Evolutionary conservation across 1,284 basidiomycete genomes (phyloP).

Genomic region (Boletus sp.): DNA sequence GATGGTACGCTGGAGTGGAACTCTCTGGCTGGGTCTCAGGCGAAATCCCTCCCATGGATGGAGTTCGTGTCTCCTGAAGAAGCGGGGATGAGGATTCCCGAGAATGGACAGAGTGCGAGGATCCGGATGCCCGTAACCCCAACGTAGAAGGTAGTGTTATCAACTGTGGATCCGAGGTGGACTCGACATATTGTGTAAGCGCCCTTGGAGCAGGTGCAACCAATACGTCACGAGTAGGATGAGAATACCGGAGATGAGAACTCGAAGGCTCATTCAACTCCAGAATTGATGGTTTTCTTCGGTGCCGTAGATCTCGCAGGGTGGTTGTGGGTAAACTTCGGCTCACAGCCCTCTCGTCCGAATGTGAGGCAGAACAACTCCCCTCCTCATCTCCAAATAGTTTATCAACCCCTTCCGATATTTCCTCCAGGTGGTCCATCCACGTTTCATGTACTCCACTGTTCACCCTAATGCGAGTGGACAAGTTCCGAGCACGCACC

Average conservation of each 20-base stretch:
- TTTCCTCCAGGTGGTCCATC: slow-evolving; percentile 65
- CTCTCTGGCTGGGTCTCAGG: slow-evolving; percentile 35
- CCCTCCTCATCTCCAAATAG: slow-evolving; percentile 38
- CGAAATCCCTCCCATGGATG: slow-evolving; percentile 25
- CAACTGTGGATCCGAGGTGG: slow-evolving; percentile 45
- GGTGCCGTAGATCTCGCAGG: slow-evolving; percentile 29
- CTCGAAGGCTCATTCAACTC: slow-evolving; percentile 36
- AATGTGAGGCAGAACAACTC: slow-evolving; percentile 4
- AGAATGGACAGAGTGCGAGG: slow-evolving; percentile 32
- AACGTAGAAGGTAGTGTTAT: slow-evolving; percentile 67
- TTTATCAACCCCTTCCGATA: slow-evolving; percentile 56
- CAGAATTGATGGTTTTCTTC: slow-evolving; percentile 46
- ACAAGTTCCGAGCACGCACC: slow-evolving; percentile 45
- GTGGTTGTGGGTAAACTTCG: slow-evolving; percentile 48
- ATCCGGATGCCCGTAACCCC: slow-evolving; percentile 50
- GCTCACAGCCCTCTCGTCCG: slow-evolving; percentile 40
- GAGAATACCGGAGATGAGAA: slow-evolving; percentile 47
- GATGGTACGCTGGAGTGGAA: slow-evolving; percentile 52
- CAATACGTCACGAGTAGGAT: slow-evolving; percentile 48
- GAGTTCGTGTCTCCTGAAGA: slow-evolving; percentile 9
- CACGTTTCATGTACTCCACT: slow-evolving; percentile 47
- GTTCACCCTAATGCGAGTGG: slow-evolving; percentile 45
- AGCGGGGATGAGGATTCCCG: slow-evolving; percentile 3
- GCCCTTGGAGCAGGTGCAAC: slow-evolving; percentile 67
- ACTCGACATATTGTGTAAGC: slow-evolving; percentile 66